Base-by-base conservation (phyloP, 345 rosid genomes). In the Eucalyptus cladocalyx region DNA sequence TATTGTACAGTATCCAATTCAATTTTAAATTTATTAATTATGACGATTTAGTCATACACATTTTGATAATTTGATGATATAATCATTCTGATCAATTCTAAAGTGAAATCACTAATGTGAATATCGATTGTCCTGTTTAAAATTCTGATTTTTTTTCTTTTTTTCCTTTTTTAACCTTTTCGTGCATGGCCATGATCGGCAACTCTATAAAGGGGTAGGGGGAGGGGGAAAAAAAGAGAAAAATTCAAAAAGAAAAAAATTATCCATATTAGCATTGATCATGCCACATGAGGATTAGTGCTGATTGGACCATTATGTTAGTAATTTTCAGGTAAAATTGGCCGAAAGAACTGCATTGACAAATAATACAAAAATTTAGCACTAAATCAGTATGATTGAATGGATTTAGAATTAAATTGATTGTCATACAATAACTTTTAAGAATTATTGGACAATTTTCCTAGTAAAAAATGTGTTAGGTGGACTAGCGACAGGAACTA, bases 381-480 rank as follows among this genome's bases (percentile, higher is more conserved):
- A 56, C 30, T 56, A 24, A 56, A 56, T 56, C 3, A 0, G 0
- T 2, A 56, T 5, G 6, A 56, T 56, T 23, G 62, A 53, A 1
- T 0, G 24, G 10, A 53, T 24, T 24, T 56, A 56, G 62, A 56
- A 56, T 23, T 23, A 54, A 0, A 56, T 0, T 21, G 2, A 56
- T 0, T 2, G 6, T 1, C 28, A 0, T 0, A 23, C 12, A 56
- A 56, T 0, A 23, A 0, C 3, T 51, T 0, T 56, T 23, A 56
- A 23, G 3, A 23, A 6, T 56, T 54, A 9, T 23, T 56, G 28
- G 28, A 24, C 28, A 56, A 56, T 56, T 24, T 1, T 56, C 28
- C 0, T 23, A 24, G 28, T 1, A 2, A 56, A 56, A 56, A 9
- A 4, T 9, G 13, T 56, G 30, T 56, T 24, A 24, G 30, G 12